A percentile compares a stretch with the other conserved stretches of the same genome.
phyloP scores from a whole-genome alignment of 768 basidiomycete genomes.

The Amanita molliuscula region DNA sequence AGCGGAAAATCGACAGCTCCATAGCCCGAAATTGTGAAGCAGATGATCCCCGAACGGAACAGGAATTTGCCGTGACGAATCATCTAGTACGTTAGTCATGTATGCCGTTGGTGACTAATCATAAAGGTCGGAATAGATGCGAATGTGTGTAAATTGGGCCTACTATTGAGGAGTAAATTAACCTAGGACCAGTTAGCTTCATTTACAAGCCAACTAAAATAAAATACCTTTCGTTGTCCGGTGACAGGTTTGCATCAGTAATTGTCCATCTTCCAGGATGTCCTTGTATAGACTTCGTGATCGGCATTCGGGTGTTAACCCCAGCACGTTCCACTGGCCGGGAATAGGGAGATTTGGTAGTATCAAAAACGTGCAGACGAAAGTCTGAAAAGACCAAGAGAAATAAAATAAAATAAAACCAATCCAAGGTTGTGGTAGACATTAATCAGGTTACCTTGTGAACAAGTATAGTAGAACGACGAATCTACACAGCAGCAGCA shows the following conservation, averaged over 20 bases:
- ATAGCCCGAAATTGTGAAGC: constrained; percentile 59
- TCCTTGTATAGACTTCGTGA: constrained; percentile 62
- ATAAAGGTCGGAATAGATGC: neutral
- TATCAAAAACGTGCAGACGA: constrained; percentile 81
- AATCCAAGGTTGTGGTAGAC: neutral
- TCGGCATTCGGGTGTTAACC: constrained; percentile 33
- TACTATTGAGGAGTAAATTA: constrained; percentile 91
- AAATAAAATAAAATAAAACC: neutral
- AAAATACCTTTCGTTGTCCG: constrained; percentile 71
- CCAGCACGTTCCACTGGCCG: constrained; percentile 13
- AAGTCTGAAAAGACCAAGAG: constrained; percentile 47
- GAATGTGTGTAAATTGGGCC: constrained; percentile 11
- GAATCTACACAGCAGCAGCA: constrained; percentile 41
- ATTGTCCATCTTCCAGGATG: constrained; percentile 83
- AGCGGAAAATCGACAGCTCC: constrained; percentile 93
- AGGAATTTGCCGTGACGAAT: constrained; percentile 49
- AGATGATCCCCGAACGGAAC: constrained; percentile 45
- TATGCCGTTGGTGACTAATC: constrained; percentile 60
- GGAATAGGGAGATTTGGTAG: constrained; percentile 35
- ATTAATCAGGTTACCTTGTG: constrained; percentile 46
- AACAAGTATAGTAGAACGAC: constrained; percentile 90
- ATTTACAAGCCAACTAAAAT: neutral
- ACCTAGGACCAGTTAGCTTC: constrained; percentile 29
- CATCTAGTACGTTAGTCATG: constrained; percentile 64
- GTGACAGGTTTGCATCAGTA: constrained; percentile 87